Evolutionary conservation across 495 filamentous ascomycete species (phyloP).

Genomic region (Chaetomium cochliodes): DNA sequence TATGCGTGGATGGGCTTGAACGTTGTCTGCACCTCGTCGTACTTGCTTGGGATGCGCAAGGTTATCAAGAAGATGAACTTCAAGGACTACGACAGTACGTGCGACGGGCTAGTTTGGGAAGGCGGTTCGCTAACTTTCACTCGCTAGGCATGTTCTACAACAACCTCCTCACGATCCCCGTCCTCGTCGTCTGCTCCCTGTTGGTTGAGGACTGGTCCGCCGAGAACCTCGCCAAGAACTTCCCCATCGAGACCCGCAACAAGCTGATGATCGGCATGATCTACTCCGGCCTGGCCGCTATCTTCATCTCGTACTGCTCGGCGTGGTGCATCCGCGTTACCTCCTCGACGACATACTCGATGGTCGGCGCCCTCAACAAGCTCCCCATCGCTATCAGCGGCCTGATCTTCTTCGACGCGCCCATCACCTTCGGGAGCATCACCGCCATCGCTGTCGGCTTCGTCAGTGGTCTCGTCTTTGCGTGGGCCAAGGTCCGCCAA

Average conservation of each 20-base stretch:
- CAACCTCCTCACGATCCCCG: constrained; percentile 95
- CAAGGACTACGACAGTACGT: constrained; percentile 98
- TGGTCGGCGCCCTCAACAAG: constrained; percentile 98
- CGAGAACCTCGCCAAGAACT: constrained; percentile 80
- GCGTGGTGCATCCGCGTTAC: constrained; percentile 98
- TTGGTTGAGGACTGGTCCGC: constrained; percentile 89
- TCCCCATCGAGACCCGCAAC: constrained; percentile 74
- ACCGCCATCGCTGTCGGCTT: constrained; percentile 89
- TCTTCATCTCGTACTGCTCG: constrained; percentile 98
- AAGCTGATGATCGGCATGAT: constrained; percentile 82
- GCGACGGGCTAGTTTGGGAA: not conserved
- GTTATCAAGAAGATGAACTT: constrained; percentile 99
- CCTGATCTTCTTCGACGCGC: constrained; percentile 90
- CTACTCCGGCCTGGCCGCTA: constrained; percentile 86
- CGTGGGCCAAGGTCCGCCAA: constrained; percentile 89
- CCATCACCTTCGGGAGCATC: constrained; percentile 87
- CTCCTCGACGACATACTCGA: constrained; percentile 93
- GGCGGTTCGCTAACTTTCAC: constrained; percentile 18
- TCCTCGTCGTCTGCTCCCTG: constrained; percentile 79
- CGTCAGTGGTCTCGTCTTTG: constrained; percentile 85
- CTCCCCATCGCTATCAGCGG: constrained; percentile 89
- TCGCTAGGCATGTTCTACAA: constrained; percentile 97
- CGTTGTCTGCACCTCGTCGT: constrained; percentile 91
- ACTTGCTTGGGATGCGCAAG: constrained; percentile 93
- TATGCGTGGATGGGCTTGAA: constrained; percentile 99